Percentiles rank a stretch among this genome's conserved stretches.
Conservation (phyloP, 176 grass and related monocot genomes). For the Oryza brachyantha region DNA sequence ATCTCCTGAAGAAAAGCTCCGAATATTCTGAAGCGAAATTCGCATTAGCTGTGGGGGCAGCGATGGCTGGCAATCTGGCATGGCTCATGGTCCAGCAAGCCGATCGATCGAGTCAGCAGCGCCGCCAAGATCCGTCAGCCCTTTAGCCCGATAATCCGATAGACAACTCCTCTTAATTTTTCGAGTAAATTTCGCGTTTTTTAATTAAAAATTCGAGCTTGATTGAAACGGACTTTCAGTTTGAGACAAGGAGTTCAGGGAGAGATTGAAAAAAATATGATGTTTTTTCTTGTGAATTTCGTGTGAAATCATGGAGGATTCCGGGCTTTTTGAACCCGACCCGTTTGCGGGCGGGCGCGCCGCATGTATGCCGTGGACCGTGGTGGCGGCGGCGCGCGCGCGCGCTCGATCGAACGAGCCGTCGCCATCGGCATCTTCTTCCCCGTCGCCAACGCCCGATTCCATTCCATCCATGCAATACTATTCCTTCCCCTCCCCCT, state of each 20-base stretch:
- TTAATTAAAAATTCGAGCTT: too few relatives aligned
- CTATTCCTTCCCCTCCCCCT: background rate
- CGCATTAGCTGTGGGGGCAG: background rate
- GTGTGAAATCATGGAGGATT: background rate
- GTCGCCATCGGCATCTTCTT: constrained; percentile 38
- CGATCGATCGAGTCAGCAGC: too few relatives aligned
- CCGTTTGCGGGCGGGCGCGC: background rate
- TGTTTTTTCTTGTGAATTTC: background rate
- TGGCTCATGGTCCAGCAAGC: background rate
- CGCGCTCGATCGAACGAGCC: too few relatives aligned
- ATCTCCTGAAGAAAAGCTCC: background rate
- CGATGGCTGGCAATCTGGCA: background rate
- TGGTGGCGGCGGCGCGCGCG: constrained; percentile 23
- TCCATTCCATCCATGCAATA: constrained; percentile 10
- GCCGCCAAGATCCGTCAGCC: background rate
- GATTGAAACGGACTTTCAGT: too few relatives aligned
- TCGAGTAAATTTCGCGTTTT: too few relatives aligned
- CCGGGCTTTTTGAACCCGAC: background rate
- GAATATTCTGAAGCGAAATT: background rate
- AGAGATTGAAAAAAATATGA: background rate
- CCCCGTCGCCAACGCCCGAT: constrained; percentile 20
- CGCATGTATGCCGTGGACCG: constrained; percentile 4
- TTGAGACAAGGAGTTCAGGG: too few relatives aligned
- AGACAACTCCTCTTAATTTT: background rate
- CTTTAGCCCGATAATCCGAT: background rate